Evolutionary conservation across 2,329 filamentous ascomycete species (phyloP), one percentile per base, ranked within the genome.

Genomic region (Scytalidium lignicola): DNA sequence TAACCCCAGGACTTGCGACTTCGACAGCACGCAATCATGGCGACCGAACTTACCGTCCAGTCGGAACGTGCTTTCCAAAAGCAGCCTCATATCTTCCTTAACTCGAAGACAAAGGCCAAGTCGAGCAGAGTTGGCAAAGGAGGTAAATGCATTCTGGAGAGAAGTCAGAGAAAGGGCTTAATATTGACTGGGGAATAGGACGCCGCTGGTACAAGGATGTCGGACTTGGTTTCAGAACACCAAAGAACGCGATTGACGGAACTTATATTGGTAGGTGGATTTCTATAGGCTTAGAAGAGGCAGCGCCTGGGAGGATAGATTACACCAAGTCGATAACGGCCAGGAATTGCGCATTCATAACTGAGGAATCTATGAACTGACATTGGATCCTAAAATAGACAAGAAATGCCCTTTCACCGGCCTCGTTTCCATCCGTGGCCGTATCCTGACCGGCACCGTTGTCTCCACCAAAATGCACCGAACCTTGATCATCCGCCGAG

Each of bases 371-470:
- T 18, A 15, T 44, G 15, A 5, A 37, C 59, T 63, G 49, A 62
- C 48, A 42, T 48, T 48, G 29, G 21, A 41, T 22, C 43, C 26
- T 44, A 15, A 37, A 9, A 68, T 70, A 96, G 93, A 99, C 87
- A 99, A 99, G 90, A 99, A 99, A 85, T 99, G 93, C 88, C 93
- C 93, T 65, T 99, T 99, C 87, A 96, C 90, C 67, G 95, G 95
- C 74, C 82, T 92, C 74, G 91, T 99, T 74, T 97, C 93, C 63
- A 99, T 99, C 82, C 93, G 93, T 81, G 93, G 93, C 76, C 92
- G 93, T 92, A 99, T 99, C 84, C 83, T 99, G 65, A 97, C 92
- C 73, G 93, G 93, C 71, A 96, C 90, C 72, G 93, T 99, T 71
- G 88, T 97, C 71, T 97, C 92, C 68, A 99, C 93, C 79, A 99